These are phyloP conservation scores for Dactylis glomerata DNA, from an alignment of 176 grass and related monocot species.

Conservation along the genomic window DNA sequence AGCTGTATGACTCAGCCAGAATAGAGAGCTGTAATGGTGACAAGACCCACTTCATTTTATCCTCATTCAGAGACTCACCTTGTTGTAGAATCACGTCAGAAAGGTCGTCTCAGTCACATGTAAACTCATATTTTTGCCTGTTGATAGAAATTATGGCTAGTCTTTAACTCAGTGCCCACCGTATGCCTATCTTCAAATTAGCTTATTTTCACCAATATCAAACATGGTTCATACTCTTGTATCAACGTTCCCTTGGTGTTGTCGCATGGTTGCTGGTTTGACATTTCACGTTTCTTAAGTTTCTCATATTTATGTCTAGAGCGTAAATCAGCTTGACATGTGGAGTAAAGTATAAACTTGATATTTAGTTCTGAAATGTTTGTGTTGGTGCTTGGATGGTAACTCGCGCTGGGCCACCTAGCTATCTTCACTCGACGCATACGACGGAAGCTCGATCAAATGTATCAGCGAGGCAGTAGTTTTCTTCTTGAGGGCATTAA, in stretches of 20 bases:
- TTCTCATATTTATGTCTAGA: no score
- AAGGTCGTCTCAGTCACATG: neutral
- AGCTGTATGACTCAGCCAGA: neutral
- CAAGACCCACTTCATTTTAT: neutral
- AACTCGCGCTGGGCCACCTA: no score
- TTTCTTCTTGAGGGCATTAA: no score
- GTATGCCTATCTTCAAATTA: neutral
- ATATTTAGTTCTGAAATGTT: neutral
- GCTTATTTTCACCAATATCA: neutral
- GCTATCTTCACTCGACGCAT: no score
- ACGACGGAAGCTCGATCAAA: no score
- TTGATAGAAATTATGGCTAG: neutral
- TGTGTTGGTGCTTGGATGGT: no score
- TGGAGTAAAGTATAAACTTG: no score
- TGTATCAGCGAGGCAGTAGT: no score
- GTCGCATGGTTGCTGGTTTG: neutral
- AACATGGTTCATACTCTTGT: neutral
- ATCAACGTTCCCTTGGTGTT: neutral
- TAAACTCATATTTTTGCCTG: neutral
- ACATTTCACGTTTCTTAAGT: neutral
- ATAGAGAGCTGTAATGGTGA: neutral
- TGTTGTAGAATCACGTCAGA: neutral
- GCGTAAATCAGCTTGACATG: no score
- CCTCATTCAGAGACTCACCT: neutral
- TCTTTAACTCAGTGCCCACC: neutral